A percentile compares a stretch with the other conserved stretches of the same genome.
phyloP scores from a whole-genome alignment of 805 yeast genomes.

The Hanseniaspora occidentalis region DNA sequence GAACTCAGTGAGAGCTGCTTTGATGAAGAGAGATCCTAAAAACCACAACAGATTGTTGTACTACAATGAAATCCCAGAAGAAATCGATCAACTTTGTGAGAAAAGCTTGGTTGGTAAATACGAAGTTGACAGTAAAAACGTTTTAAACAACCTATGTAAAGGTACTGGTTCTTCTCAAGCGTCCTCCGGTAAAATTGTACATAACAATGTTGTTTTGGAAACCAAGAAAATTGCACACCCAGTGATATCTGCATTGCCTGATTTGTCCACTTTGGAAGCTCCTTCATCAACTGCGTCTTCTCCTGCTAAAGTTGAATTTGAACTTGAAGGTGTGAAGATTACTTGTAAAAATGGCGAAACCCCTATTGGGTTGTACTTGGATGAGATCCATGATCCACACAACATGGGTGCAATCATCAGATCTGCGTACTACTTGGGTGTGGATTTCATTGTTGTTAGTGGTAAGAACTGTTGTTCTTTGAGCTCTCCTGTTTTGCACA shows the following conservation, averaged over 20 bases:
- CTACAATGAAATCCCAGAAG: slow-evolving; percentile 28
- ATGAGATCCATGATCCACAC: slow-evolving; percentile 77
- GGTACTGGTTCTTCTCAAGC: slow-evolving; percentile 17
- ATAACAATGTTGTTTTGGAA: slow-evolving; percentile 68
- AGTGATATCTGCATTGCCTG: slow-evolving; percentile 9
- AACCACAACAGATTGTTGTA: slow-evolving; percentile 39
- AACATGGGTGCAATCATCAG: slow-evolving; percentile 76
- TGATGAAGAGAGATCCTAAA: slow-evolving; percentile 41
- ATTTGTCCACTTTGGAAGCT: slow-evolving; percentile 2
- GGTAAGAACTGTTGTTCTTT: slow-evolving; percentile 60
- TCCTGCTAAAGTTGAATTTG: too few species aligned
- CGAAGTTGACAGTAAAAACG: slow-evolving; percentile 26
- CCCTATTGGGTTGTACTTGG: slow-evolving; percentile 67
- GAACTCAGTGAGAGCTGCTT: slow-evolving; percentile 61
- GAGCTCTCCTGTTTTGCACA: slow-evolving; percentile 58
- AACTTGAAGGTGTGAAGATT: not conserved
- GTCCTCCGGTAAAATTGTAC: slow-evolving; percentile 36
- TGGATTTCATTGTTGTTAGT: slow-evolving; percentile 62
- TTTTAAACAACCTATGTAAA: slow-evolving; percentile 45
- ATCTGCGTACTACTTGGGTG: slow-evolving; percentile 73
- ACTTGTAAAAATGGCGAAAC: slow-evolving; percentile 13
- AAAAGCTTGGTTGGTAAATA: slow-evolving; percentile 17
- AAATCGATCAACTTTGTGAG: slow-evolving; percentile 37
- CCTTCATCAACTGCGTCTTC: not conserved
- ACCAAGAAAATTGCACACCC: slow-evolving; percentile 38